Percentiles rank a stretch among this genome's conserved stretches.
Conservation (phyloP, 768 basidiomycete genomes). For the Gyrodon lividus region DNA sequence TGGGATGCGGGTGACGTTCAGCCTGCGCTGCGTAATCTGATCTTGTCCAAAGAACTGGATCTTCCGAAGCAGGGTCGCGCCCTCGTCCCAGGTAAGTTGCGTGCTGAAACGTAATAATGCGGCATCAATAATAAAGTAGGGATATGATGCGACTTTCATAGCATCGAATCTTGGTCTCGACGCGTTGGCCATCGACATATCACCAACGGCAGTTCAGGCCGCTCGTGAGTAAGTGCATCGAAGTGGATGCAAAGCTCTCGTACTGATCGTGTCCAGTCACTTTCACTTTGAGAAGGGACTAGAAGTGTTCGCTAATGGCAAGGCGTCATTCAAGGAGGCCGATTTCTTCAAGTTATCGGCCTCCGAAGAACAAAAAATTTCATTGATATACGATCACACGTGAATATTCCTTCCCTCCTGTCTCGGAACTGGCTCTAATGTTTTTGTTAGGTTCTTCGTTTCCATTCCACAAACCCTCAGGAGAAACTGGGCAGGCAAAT, state of each 20-base stretch:
- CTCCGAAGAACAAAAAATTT: conserved; percentile 10
- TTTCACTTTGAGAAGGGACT: not conserved
- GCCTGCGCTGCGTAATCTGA: conserved; percentile 52
- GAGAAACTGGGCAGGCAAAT: conserved; percentile 57
- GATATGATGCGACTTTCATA: conserved; percentile 18
- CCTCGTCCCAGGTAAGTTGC: no score
- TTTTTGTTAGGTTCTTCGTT: no score
- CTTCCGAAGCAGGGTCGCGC: conserved; percentile 45
- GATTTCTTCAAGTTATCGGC: conserved; percentile 22
- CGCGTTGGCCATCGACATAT: conserved; percentile 18
- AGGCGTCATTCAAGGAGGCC: conserved; percentile 18
- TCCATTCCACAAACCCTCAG: no score
- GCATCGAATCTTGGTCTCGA: conserved; percentile 19
- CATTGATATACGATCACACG: conserved; percentile 21
- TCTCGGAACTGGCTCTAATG: not conserved
- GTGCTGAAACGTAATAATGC: no score
- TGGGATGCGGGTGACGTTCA: conserved; percentile 63
- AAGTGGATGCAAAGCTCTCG: not conserved
- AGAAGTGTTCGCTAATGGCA: not conserved
- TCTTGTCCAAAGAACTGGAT: conserved; percentile 45
- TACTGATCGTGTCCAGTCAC: conserved; percentile 5
- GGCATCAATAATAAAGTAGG: no score
- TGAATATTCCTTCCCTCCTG: not conserved
- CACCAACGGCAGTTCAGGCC: conserved; percentile 8
- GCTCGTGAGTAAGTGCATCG: conserved; percentile 18